Base-by-base conservation (phyloP, 1,139 yeast species). In the Pneumocystis murina region DNA sequence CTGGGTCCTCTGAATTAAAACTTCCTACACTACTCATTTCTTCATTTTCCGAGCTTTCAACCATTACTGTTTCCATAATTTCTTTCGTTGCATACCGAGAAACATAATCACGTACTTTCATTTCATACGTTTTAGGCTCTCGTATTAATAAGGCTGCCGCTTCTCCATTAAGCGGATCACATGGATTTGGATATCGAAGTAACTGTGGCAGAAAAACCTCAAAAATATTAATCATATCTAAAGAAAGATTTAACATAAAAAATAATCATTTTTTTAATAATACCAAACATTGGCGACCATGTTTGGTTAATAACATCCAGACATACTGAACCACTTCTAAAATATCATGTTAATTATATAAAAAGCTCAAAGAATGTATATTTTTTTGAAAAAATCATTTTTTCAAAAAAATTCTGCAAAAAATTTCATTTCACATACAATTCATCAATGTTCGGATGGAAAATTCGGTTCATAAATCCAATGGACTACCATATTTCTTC, bases 241-340 rank as follows among this genome's bases (percentile, higher is more conserved):
- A 59, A 65, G 35, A n/a, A n/a, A n/a, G 3, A 24, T 16, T 20
- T 38, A 36, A 59, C 6, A 12, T 20, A 1, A 17, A 35, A 17
- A 16, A 62, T 6, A 63, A 1, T 17, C 20, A 16, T 62, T 68
- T 62, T 92, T 12, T 3, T 1, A 10, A 14, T 3, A 10, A 1
- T 20, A 58, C 60, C 97, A 78, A 90, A 92, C 91, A 92, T 87
- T 1, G 98, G 98, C 59, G 95, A 87, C 98, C 98, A 92, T 0
- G 97, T 90, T 72, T 92, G 97, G 74, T 92, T 92, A 69, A 92
- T 91, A 43, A 92, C 98, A 72, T 92, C 98, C 66, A 92, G 82
- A 75, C 98, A 92, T 16, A 92, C 97, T 0, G 95, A 85, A 0
- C 98, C 98, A 3, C 95, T 86, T 38, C 84, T 80, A 72, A 88